These are phyloP conservation scores for Brassica napus DNA, from an alignment of 345 rosid species.

Conservation along the genomic window Da-Ae NC_063449.1:27504001-27504500, in stretches of 20 bases:
- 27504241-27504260: not conserved
- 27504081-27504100: conserved; percentile 48
- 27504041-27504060: conserved; percentile 73
- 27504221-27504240: too few species aligned
- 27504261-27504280: not conserved
- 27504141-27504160: conserved; percentile 55
- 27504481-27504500: conserved; percentile 27
- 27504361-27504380: conserved; percentile 97
- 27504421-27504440: not conserved
- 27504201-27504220: not conserved
- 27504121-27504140: conserved; percentile 59
- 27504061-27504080: conserved; percentile 47
- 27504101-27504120: conserved; percentile 61
- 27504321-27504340: conserved; percentile 75
- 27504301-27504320: conserved; percentile 31
- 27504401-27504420: conserved; percentile 65
- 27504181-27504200: conserved; percentile 56
- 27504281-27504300: not conserved
- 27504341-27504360: conserved; percentile 79
- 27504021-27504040: conserved; percentile 87
- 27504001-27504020: conserved; percentile 81
- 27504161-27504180: conserved; percentile 69
- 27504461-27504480: not conserved
- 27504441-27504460: not conserved
- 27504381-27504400: conserved; percentile 88